A percentile compares a stretch with the other conserved stretches of the same genome.
These are phyloP conservation scores for Grosmannia serpens DNA, from an alignment of 2,329 filamentous ascomycete species.

Conservation along the genomic window DNA sequence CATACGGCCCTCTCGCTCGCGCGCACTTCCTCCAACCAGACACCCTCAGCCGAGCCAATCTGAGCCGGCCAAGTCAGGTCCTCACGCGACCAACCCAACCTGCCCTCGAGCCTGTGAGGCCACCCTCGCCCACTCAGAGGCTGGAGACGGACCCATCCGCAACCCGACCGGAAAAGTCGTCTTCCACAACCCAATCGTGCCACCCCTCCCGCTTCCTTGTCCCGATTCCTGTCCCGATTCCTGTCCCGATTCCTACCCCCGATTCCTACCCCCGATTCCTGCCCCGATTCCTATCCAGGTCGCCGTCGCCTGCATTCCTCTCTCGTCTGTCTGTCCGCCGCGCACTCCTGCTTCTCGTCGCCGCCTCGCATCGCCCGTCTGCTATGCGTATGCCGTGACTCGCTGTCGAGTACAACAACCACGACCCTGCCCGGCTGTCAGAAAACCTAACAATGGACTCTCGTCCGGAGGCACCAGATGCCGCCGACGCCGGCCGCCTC, in stretches of 20 bases:
- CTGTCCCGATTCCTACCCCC: no score
- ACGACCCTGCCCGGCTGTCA: neutral
- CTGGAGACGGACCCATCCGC: neutral
- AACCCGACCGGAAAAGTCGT: neutral
- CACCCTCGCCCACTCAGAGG: neutral
- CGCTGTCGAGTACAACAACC: neutral
- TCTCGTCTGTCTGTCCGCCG: neutral
- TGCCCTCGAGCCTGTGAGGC: neutral
- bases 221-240: neutral
- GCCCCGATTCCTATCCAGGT: no score
- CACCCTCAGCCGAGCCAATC: slow-evolving; percentile 10
- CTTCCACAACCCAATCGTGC: neutral
- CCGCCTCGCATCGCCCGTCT: neutral
- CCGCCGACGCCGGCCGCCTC: neutral
- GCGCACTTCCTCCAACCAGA: neutral
- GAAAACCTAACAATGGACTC: neutral
- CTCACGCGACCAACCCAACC: slow-evolving; percentile 12
- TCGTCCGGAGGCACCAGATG: neutral
- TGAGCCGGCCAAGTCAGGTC: slow-evolving; percentile 8
- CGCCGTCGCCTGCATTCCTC: neutral
- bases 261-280: no score
- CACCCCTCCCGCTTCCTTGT: neutral
- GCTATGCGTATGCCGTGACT: neutral
- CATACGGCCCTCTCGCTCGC: neutral
- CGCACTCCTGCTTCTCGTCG: neutral